Evolutionary conservation across 2,329 filamentous ascomycete genomes (phyloP), one percentile per base, ranked within the genome.

Genomic region (Trichoderma atrobrunneum): DNA sequence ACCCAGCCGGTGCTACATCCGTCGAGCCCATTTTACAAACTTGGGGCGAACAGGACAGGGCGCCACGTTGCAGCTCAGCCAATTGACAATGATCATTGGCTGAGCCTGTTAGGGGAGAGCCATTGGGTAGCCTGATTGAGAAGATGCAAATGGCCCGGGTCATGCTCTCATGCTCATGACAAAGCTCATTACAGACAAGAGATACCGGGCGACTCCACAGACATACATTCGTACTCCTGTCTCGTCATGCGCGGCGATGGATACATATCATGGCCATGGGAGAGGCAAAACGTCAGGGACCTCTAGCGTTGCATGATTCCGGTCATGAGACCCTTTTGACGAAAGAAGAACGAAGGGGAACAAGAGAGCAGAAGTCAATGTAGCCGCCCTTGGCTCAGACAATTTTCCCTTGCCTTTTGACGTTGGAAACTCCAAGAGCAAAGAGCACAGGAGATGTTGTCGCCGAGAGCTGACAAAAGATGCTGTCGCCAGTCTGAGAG

Each of bases 321-420:
- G 78, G 78, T 79, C 78, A 79, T 79, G 78, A 75, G 78, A 79
- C 77, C 77, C 77, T 73, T 63, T 43, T 59, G 59, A 48, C 43
- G 34, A 48, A 69, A 24, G 28, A 69, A 59, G 56, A 69, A 69
- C 4, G 34, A 18, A 70, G 16, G 28, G n/a, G 32, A 61, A 61
- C 7, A 32, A 30, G 28, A 68, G 16, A 43, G 34, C 12, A 32
- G 10, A 30, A 28, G 12, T 16, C n/a, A n/a, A 66, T n/a, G n/a
- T 21, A 34, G 26, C n/a, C 26, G 32, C 36, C 56, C 39, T 26
- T 34, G 26, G 65, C 65, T 34, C 26, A n/a, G 36, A 26, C 12
- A 48, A 43, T 28, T 39, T 32, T 51, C 54, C 10, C 51, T 18
- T 60, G n/a, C n/a, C 21, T 48, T 48, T 21, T 8, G 26, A 14